phyloP scores from a whole-genome alignment of 2,329 filamentous ascomycete genomes.

The Ceratocystis cubensis region DNA sequence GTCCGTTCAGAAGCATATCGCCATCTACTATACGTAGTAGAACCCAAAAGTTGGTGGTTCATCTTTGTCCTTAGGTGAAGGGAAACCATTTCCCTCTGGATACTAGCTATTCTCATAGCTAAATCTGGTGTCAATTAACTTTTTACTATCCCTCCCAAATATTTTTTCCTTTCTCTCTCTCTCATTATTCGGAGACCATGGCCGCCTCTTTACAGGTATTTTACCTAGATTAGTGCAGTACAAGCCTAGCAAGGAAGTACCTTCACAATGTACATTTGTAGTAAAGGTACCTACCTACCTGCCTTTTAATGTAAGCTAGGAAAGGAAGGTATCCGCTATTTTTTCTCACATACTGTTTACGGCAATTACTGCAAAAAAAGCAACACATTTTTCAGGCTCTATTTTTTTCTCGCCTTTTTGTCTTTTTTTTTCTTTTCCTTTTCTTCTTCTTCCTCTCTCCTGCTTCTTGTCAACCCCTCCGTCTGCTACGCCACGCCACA shows the following conservation, averaged over 20 bases:
- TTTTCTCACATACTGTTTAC: background rate
- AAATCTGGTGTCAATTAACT: too few relatives aligned
- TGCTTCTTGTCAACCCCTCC: slow-evolving; percentile 16
- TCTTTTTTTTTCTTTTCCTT: background rate
- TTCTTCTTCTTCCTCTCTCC: slow-evolving; percentile 15
- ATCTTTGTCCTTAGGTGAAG: too few relatives aligned
- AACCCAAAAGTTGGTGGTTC: too few relatives aligned
- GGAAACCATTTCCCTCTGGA: too few relatives aligned
- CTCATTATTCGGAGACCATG: background rate
- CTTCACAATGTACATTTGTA: background rate
- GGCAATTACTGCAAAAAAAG: background rate
- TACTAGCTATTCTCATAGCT: too few relatives aligned
- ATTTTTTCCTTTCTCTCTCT: background rate
- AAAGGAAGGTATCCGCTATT: slow-evolving; percentile 5
- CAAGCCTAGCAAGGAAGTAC: background rate
- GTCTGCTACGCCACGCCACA: slow-evolving; percentile 18
- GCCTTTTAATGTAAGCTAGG: background rate
- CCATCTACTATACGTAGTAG: too few relatives aligned
- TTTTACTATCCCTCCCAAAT: too few relatives aligned
- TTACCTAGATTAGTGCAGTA: background rate
- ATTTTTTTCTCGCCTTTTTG: background rate
- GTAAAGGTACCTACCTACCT: background rate
- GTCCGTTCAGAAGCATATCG: too few relatives aligned
- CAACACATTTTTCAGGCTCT: background rate
- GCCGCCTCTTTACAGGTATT: background rate